Percentiles rank a stretch among this genome's conserved stretches.
phyloP scores from a whole-genome alignment of 1,284 basidiomycete genomes.

The Phaffia rhodozyma region DNA sequence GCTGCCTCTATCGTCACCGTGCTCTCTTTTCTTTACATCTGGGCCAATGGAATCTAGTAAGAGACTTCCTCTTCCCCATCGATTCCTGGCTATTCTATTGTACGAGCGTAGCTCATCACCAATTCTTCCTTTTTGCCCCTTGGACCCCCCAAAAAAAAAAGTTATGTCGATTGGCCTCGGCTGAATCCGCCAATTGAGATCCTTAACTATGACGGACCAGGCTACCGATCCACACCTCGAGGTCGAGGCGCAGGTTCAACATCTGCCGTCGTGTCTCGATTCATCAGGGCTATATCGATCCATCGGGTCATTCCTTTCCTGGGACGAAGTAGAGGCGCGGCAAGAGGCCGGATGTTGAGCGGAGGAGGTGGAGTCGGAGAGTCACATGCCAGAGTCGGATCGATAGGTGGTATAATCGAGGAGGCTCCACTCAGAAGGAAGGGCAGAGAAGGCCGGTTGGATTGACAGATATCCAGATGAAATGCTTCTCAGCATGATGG shows the following conservation, averaged over 20 bases:
- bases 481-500: too few species aligned
- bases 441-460: too few species aligned
- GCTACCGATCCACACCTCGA: slow-evolving; percentile 60
- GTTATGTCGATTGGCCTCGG: slow-evolving; percentile 88
- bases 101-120: not conserved
- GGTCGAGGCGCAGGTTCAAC: slow-evolving; percentile 49
- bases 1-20: slow-evolving; percentile 44
- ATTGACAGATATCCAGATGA: too few species aligned
- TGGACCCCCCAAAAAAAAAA: slow-evolving; percentile 18
- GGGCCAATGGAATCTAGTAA: slow-evolving; percentile 59
- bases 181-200: slow-evolving; percentile 71
- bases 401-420: too few species aligned
- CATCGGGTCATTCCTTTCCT: too few species aligned
- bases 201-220: slow-evolving; percentile 76
- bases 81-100: not conserved
- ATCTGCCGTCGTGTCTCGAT: slow-evolving; percentile 31
- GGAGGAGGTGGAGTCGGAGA: too few species aligned
- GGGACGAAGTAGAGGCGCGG: too few species aligned
- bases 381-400: too few species aligned
- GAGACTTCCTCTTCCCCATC: not conserved
- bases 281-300: too few species aligned
- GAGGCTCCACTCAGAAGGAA: too few species aligned
- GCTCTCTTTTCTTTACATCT: slow-evolving; percentile 53
- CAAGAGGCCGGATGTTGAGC: too few species aligned
- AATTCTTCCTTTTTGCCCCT: not conserved